Evolutionary conservation across 2,329 filamentous ascomycete species (phyloP).

Genomic region (Microcyclospora tardicrescens): DNA sequence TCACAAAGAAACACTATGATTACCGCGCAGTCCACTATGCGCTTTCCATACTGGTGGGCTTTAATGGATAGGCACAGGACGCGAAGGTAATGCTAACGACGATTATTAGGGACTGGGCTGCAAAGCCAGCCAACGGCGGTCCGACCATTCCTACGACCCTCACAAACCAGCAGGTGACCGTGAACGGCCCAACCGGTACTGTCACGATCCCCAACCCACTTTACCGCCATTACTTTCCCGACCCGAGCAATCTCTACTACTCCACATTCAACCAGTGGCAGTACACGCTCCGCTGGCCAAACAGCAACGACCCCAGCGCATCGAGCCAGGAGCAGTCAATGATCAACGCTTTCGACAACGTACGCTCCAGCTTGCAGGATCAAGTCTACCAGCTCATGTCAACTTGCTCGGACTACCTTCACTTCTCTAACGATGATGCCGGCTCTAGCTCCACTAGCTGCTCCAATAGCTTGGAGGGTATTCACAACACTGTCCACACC

Average conservation of each 20-base stretch:
- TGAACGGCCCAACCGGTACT: background rate
- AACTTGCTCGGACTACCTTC: slow-evolving; percentile 11
- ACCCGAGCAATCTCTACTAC: slow-evolving; percentile 7
- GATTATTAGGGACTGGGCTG: slow-evolving; percentile 17
- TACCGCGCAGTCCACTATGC: slow-evolving; percentile 14
- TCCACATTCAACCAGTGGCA: slow-evolving; percentile 12
- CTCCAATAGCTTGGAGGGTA: slow-evolving; percentile 14
- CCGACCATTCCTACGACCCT: slow-evolving; percentile 10
- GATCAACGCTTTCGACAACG: slow-evolving; percentile 14
- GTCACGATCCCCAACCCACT: slow-evolving; percentile 15
- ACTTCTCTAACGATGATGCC: slow-evolving; percentile 15
- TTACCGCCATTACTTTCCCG: slow-evolving; percentile 16
- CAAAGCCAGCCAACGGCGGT: slow-evolving; percentile 5
- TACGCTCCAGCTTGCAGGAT: slow-evolving; percentile 12
- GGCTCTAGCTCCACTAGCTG: slow-evolving; percentile 9
- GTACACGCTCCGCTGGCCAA: slow-evolving; percentile 14
- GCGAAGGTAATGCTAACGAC: too few species aligned
- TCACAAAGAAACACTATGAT: slow-evolving; percentile 10
- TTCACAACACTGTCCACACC: slow-evolving; percentile 18
- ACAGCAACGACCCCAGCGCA: slow-evolving; percentile 8
- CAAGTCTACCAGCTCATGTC: slow-evolving; percentile 17
- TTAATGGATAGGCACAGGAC: too few species aligned
- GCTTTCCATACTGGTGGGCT: slow-evolving; percentile 14
- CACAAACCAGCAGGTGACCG: slow-evolving; percentile 8
- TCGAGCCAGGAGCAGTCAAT: slow-evolving; percentile 11